A percentile compares a stretch with the other conserved stretches of the same genome.
phyloP scores from a whole-genome alignment of 2,329 filamentous ascomycete genomes.

The Cordyceps cicadae region DNA sequence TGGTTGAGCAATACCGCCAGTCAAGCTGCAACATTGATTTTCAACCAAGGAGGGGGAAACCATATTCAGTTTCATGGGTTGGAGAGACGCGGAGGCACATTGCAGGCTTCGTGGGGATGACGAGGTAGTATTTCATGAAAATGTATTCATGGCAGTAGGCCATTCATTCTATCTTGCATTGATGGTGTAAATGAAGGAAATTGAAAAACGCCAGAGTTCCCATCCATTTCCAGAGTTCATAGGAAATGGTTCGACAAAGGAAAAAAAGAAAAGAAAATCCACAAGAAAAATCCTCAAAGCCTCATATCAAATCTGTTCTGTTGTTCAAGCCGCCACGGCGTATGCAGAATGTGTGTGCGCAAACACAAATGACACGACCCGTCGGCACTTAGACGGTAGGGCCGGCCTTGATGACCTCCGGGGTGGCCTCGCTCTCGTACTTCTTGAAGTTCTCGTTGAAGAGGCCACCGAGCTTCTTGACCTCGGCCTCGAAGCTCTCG shows the following conservation, averaged over 20 bases:
- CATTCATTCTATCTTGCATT: conserved; percentile 10
- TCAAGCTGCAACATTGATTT: not conserved
- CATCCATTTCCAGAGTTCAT: conserved; percentile 1
- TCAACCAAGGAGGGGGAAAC: too few species aligned
- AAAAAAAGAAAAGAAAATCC: not conserved
- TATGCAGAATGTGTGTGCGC: conserved; percentile 4
- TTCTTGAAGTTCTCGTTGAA: conserved; percentile 99
- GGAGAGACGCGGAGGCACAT: not conserved
- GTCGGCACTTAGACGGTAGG: conserved; percentile 30
- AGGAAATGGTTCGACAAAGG: conserved; percentile 5
- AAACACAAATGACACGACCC: not conserved
- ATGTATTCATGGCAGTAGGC: conserved; percentile 7
- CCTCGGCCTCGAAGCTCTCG: conserved; percentile 77
- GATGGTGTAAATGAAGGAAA: conserved; percentile 8
- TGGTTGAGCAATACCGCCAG: not conserved
- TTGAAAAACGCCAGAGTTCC: conserved; percentile 5
- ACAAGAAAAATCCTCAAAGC: not conserved
- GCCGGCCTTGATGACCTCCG: conserved; percentile 65
- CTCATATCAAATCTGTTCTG: conserved; percentile 12
- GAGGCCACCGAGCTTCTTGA: conserved; percentile 78
- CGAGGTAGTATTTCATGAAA: not conserved
- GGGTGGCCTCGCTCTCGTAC: conserved; percentile 76
- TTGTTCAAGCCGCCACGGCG: conserved; percentile 10
- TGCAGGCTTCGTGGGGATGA: not conserved
- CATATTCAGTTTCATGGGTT: not conserved